Evolutionary conservation across 352 stramenopile genomes (phyloP).

Genomic region (Phytophthora tentaculata): DNA sequence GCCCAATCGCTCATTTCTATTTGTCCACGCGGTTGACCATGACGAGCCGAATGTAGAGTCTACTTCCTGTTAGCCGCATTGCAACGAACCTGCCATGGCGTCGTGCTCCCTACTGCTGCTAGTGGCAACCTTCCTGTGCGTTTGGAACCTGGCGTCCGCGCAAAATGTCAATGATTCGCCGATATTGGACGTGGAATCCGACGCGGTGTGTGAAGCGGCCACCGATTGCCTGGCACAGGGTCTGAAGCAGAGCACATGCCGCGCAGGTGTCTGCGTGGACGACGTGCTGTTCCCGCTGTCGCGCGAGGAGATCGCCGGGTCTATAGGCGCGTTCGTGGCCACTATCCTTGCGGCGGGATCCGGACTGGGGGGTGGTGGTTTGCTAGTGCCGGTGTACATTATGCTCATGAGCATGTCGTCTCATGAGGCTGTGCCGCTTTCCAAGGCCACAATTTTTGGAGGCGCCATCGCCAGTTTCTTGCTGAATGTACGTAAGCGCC

Average conservation of each 20-base stretch:
- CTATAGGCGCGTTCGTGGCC: conserved; percentile 68
- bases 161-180: conserved; percentile 43
- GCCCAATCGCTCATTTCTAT: neutral
- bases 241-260: conserved; percentile 49
- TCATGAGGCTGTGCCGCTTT: conserved; percentile 83
- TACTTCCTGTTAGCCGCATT: conserved; percentile 17
- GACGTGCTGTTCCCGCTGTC: conserved; percentile 70
- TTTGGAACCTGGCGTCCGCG: conserved; percentile 9
- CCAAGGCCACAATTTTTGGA: conserved; percentile 86
- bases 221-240: conserved; percentile 57
- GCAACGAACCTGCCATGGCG: conserved; percentile 7
- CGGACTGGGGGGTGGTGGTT: conserved; percentile 72
- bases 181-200: conserved; percentile 34
- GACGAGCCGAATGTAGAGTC: conserved; percentile 2
- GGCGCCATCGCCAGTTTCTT: conserved; percentile 81
- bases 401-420: conserved; percentile 76
- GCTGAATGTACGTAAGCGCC: conserved; percentile 66
- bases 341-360: conserved; percentile 69
- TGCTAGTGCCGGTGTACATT: conserved; percentile 84
- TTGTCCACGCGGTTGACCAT: neutral
- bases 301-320: conserved; percentile 58
- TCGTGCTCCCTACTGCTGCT: conserved; percentile 19
- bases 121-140: conserved; percentile 11
- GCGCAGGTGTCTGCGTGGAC: conserved; percentile 54
- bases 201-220: conserved; percentile 47